phyloP scores from a whole-genome alignment of 805 yeast genomes.

The Groenewaldozyma salmanticensis region DNA sequence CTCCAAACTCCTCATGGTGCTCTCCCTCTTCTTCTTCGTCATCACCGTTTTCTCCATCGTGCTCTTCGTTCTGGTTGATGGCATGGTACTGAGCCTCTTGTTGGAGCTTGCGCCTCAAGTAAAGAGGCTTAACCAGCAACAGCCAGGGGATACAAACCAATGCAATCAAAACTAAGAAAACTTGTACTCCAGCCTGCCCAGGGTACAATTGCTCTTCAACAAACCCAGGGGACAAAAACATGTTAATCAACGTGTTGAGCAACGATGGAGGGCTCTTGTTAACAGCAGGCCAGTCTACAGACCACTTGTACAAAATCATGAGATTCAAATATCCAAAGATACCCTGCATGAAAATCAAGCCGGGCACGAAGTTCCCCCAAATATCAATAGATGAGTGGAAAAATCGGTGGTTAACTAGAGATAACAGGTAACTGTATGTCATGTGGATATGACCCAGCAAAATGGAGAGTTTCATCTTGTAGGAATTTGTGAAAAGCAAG shows the following conservation, averaged over 20 bases:
- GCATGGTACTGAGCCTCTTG: conserved; percentile 45
- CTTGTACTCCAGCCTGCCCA: conserved; percentile 73
- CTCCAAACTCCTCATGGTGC: conserved; percentile 69
- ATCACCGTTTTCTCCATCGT: conserved; percentile 26
- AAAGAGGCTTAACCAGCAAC: conserved; percentile 73
- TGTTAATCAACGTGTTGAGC: conserved; percentile 86
- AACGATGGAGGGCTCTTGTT: conserved; percentile 83
- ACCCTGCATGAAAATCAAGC: conserved; percentile 89
- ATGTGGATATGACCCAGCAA: conserved; percentile 92
- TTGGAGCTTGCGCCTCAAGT: conserved; percentile 46
- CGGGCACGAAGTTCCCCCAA: conserved; percentile 89
- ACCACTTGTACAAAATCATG: conserved; percentile 88
- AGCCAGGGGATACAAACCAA: conserved; percentile 89
- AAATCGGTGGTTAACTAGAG: conserved; percentile 66
- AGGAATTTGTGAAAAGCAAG: conserved; percentile 83
- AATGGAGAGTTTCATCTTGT: conserved; percentile 93
- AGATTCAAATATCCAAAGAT: conserved; percentile 88
- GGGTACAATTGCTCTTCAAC: conserved; percentile 71
- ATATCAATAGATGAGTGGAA: conserved; percentile 70
- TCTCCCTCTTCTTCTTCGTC: conserved; percentile 47
- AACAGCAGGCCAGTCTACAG: conserved; percentile 76
- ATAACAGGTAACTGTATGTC: conserved; percentile 81
- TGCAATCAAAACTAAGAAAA: conserved; percentile 63
- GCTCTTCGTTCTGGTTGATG: conserved; percentile 22
- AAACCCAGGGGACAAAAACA: conserved; percentile 90